phyloP scores from a whole-genome alignment of 257 asterid genomes.

The Knoxia roxburghii region DNA sequence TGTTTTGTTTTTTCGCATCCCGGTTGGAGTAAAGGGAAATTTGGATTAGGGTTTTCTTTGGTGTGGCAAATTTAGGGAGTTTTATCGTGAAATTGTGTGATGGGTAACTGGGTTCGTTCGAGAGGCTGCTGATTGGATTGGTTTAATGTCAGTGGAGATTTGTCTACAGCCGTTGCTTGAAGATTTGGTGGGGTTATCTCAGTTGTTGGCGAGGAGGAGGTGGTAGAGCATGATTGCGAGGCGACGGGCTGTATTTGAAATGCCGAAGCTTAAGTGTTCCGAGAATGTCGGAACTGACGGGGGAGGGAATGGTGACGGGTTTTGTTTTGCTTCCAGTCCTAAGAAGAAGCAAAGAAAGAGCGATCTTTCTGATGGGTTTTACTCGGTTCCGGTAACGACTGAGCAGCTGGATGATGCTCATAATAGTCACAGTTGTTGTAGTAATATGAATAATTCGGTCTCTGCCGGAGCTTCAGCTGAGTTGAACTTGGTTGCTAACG shows the following conservation, averaged over 20 bases:
- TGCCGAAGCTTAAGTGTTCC: constrained; percentile 76
- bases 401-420: constrained; percentile 42
- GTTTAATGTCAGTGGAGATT: too few species aligned
- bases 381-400: constrained; percentile 38
- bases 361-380: constrained; percentile 23
- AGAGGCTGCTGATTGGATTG: not conserved
- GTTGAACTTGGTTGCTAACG: constrained; percentile 15
- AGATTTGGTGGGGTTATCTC: constrained; percentile 10
- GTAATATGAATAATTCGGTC: constrained; percentile 30
- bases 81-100: not conserved
- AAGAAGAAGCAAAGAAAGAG: constrained; percentile 21
- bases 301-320: constrained; percentile 16
- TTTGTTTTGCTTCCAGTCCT: constrained; percentile 22
- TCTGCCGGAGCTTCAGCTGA: constrained; percentile 22
- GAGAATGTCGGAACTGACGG: constrained; percentile 30
- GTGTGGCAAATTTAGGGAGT: constrained; percentile 3
- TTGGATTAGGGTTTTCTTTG: constrained; percentile 22
- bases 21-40: not conserved
- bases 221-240: constrained; percentile 34
- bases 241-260: constrained; percentile 27
- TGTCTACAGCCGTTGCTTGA: too few species aligned
- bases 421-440: constrained; percentile 24
- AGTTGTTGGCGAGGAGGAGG: constrained; percentile 12
- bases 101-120: not conserved
- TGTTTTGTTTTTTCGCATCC: not conserved